Evolutionary conservation across 1,284 basidiomycete species (phyloP), one percentile per base, ranked within the genome.

Genomic region (Ustilago cynodontis): DNA sequence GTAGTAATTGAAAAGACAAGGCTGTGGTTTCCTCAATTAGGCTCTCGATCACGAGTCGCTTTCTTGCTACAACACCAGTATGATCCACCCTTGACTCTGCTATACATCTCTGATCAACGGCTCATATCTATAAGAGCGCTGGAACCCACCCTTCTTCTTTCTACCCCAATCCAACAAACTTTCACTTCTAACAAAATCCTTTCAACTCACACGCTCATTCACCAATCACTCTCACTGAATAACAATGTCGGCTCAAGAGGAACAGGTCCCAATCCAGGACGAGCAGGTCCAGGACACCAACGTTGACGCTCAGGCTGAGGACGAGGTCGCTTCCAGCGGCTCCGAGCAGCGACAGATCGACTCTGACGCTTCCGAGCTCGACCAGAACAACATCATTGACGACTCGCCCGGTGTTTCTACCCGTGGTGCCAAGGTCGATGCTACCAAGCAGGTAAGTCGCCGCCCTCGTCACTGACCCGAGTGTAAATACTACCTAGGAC

Each of bases 331-430:
- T 35, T 55, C 64, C 43, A 62, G 51, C 50, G 64, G 65, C 10
- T 69, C 65, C 26, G 73, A 70, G 14, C 47, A 66, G 66, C 64
- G 72, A 58, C 77, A 79, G 67, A 47, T 74, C 26, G 20, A 65
- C 20, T 29, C 66, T 13, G 77, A 79, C 13, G 69, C 67, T 26
- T 61, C 69, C 31, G 70, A 79, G 45, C 62, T 79, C 7, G 73
- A 79, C 69, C 20, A 50, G 53, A 53, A 52, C 66, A 79, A 79
- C 77, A 76, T 79, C 73, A 72, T 79, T 66, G 77, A 79, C 51
- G 54, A 72, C 67, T 76, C 72, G 33, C 63, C 72, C 49, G 77
- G 73, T 43, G 72, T 76, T 33, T 56, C 59, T 16, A 79, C 70
- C 24, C 72, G 77, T n/a, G 70, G 70, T 55, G 73, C 66, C 58